phyloP scores from a whole-genome alignment of 371 early-diverging fungal species.

The Dinochytrium kinnereticum region DNA sequence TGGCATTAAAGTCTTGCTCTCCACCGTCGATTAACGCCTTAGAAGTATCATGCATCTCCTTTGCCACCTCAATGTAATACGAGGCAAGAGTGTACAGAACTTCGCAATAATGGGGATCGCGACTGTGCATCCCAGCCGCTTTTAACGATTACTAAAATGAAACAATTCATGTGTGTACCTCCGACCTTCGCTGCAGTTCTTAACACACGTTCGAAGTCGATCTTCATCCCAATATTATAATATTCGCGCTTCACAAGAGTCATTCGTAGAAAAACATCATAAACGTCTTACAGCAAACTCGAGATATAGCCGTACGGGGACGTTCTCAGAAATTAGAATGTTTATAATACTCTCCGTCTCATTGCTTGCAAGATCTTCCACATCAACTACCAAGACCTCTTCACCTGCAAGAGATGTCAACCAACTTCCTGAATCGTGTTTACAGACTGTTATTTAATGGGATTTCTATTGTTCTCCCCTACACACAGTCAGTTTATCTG shows the following conservation, averaged over 20 bases:
- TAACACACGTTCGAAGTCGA: constrained; percentile 45
- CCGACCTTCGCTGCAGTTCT: constrained; percentile 30
- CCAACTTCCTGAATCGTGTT: background rate
- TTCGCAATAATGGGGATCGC: constrained; percentile 26
- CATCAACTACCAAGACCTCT: constrained; percentile 76
- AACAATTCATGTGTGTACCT: constrained; percentile 15
- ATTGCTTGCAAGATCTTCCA: constrained; percentile 70
- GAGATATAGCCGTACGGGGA: constrained; percentile 73
- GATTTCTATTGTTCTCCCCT: constrained; percentile 66
- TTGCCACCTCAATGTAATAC: constrained; percentile 37
- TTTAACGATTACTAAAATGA: background rate
- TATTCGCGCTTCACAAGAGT: constrained; percentile 72
- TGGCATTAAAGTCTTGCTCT: background rate
- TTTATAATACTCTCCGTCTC: constrained; percentile 65
- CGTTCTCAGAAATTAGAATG: constrained; percentile 77
- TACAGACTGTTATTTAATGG: constrained; percentile 64
- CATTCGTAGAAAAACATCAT: no score
- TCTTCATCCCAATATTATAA: constrained; percentile 52
- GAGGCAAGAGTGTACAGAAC: constrained; percentile 42
- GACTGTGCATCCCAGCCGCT: background rate
- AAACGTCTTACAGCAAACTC: constrained; percentile 71
- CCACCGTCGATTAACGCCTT: constrained; percentile 8
- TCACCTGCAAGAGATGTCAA: constrained; percentile 7
- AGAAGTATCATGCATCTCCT: background rate
- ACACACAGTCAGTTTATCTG: background rate